A percentile compares a stretch with the other conserved stretches of the same genome.
Evolutionary conservation across 768 basidiomycete genomes (phyloP).

Genomic region (Boletus subparvulus): DNA sequence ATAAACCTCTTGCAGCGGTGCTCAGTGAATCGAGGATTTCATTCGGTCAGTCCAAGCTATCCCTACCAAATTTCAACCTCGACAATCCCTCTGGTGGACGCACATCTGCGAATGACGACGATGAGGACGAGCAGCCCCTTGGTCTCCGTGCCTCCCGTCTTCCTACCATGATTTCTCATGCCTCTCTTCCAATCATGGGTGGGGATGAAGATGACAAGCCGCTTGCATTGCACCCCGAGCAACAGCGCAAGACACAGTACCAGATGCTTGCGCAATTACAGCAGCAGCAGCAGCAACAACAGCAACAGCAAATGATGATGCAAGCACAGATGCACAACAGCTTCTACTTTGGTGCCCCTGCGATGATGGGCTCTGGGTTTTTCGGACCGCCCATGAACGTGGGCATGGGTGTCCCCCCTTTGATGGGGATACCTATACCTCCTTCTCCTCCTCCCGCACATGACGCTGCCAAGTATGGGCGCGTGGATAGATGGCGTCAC

Average conservation of each 20-base stretch:
- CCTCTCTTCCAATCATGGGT: slow-evolving; percentile 27
- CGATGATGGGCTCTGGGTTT: slow-evolving; percentile 71
- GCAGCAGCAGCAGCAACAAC: slow-evolving; percentile 49
- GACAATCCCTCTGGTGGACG: slow-evolving; percentile 29
- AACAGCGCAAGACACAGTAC: slow-evolving; percentile 68
- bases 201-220: slow-evolving; percentile 66
- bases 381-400: slow-evolving; percentile 58
- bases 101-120: slow-evolving; percentile 42
- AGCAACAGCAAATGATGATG: slow-evolving; percentile 69
- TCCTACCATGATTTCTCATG: slow-evolving; percentile 26
- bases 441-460: slow-evolving; percentile 62
- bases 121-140: slow-evolving; percentile 72
- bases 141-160: slow-evolving; percentile 62
- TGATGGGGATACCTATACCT: slow-evolving; percentile 38
- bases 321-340: slow-evolving; percentile 73
- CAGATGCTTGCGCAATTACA: slow-evolving; percentile 44
- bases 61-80: slow-evolving; percentile 45
- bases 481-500: slow-evolving; percentile 80
- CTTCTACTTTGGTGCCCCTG: slow-evolving; percentile 68
- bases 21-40: slow-evolving; percentile 46
- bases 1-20: slow-evolving; percentile 63
- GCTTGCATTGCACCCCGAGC: slow-evolving; percentile 73
- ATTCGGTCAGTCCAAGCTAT: slow-evolving; percentile 44
- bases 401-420: slow-evolving; percentile 46
- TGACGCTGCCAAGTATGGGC: slow-evolving; percentile 64